Evolutionary conservation across 768 basidiomycete species (phyloP), one percentile per base, ranked within the genome.

Genomic region (Lentinula raphanica): DNA sequence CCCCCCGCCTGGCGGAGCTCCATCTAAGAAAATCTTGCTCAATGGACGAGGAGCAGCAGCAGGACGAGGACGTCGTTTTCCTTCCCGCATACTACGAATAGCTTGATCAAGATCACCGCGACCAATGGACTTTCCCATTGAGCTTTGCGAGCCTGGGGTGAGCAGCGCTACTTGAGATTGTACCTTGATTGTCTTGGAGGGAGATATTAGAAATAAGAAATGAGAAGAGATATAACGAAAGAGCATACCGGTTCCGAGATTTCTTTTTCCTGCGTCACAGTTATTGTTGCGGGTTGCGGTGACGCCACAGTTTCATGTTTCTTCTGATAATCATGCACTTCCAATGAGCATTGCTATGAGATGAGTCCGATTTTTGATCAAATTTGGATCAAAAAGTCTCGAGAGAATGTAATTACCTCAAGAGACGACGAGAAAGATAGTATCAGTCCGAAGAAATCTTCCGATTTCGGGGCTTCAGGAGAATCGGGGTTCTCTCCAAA

Each of bases 41-140:
- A 89, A 68, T 2, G 85, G 87, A 48, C 85, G 74, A 7, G 67
- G 11, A 8, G 51, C 59, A 19, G 76, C 74, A 49, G 53, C 60
- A 19, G 76, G 75, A 46, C 82, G 77, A 27, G 70, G 72, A 60
- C 84, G 75, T 46, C 82, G 76, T 67, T 78, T 82, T 35, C 85
- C 92, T 49, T 80, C 82, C 44, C 83, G 81, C 76, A 94, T 81
- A 60, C 86, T 92, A 17, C 89, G 85, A 39, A 98, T 88, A 1
- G 89, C 90, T 64, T 90, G 82, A 62, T 98, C 93, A 31, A 96
- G 71, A 56, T 88, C 88, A 9, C 94, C 94, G 36, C 87, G 82
- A 6, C 86, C 85, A 60, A 90, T 67, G 1, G 90, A 87, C 32
- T 73, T 74, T 4, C 76, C 71, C 54, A 80, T 76, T 1, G 80